phyloP scores from a whole-genome alignment of 495 filamentous ascomycete genomes.

The Penicillium simplicissimum region DNA sequence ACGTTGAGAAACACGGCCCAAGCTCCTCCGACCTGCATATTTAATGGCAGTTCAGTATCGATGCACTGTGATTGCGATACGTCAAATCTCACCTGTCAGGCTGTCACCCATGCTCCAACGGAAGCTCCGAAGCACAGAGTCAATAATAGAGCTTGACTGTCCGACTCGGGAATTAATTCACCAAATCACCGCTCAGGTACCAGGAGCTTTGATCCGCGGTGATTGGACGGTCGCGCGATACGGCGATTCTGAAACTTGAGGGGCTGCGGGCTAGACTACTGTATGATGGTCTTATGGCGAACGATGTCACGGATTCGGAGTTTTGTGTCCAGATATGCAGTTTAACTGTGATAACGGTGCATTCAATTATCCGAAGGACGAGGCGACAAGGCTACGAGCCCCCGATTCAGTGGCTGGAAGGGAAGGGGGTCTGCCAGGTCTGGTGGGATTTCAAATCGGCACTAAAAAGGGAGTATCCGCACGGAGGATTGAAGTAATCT shows the following conservation, averaged over 20 bases:
- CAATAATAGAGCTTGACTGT: neutral
- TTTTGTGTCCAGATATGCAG: neutral
- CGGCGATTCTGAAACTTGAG: constrained; percentile 3
- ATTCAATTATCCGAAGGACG: neutral
- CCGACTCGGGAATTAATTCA: neutral
- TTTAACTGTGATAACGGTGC: neutral
- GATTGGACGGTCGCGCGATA: constrained; percentile 2
- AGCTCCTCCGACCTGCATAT: neutral
- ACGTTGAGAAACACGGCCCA: neutral
- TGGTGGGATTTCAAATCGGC: constrained; percentile 4
- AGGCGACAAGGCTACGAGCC: neutral
- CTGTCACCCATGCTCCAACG: too few species aligned
- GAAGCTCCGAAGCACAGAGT: too few species aligned
- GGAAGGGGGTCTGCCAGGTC: neutral
- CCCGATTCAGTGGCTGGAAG: neutral
- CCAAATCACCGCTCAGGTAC: neutral
- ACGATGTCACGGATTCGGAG: neutral
- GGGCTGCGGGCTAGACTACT: constrained; percentile 2
- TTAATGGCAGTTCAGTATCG: neutral
- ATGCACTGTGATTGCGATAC: neutral
- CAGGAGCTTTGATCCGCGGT: constrained; percentile 1
- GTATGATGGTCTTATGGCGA: constrained; percentile 6
- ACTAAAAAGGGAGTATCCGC: neutral
- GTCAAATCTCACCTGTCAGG: neutral
- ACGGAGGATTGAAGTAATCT: neutral